These are phyloP conservation scores for Cladorrhinum samala DNA, from an alignment of 495 filamentous ascomycete genomes.

Conservation along the genomic window DNA sequence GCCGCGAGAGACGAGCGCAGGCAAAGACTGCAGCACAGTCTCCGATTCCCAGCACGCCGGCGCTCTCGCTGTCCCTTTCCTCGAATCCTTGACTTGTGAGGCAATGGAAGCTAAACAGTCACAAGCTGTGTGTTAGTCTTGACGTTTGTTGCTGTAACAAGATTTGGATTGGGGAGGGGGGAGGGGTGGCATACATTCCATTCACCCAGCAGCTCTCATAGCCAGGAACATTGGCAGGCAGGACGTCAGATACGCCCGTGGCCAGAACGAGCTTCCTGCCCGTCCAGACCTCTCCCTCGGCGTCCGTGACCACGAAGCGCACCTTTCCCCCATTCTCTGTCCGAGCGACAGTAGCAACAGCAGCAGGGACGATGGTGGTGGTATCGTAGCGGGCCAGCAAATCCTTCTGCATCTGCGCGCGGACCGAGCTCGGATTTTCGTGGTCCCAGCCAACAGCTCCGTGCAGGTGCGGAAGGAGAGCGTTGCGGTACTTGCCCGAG, in stretches of 20 bases:
- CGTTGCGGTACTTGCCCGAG: conserved; percentile 46
- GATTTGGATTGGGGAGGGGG: too few relatives aligned
- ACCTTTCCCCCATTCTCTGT: conserved; percentile 18
- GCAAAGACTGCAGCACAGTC: too few relatives aligned
- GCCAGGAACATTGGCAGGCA: too few relatives aligned
- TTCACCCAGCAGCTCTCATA: too few relatives aligned
- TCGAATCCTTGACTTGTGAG: too few relatives aligned
- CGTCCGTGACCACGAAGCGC: conserved; percentile 35
- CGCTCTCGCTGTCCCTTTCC: too few relatives aligned
- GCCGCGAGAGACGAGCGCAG: too few relatives aligned
- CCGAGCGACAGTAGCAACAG: conserved; percentile 24
- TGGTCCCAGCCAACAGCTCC: conserved; percentile 46
- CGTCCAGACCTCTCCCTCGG: conserved; percentile 21
- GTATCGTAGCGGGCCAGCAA: conserved; percentile 36
- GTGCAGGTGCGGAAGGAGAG: conserved; percentile 42
- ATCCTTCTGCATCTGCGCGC: conserved; percentile 30
- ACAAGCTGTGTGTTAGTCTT: too few relatives aligned
- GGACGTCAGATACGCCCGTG: conserved; percentile 38
- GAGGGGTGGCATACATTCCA: too few relatives aligned
- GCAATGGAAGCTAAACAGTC: too few relatives aligned
- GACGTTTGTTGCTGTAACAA: too few relatives aligned
- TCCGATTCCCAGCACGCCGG: too few relatives aligned
- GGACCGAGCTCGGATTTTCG: conserved; percentile 33
- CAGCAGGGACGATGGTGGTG: conserved; percentile 30
- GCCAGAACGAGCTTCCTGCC: conserved; percentile 48